Base-by-base conservation (phyloP, 257 asterid genomes). In the Vinca minor region DNA sequence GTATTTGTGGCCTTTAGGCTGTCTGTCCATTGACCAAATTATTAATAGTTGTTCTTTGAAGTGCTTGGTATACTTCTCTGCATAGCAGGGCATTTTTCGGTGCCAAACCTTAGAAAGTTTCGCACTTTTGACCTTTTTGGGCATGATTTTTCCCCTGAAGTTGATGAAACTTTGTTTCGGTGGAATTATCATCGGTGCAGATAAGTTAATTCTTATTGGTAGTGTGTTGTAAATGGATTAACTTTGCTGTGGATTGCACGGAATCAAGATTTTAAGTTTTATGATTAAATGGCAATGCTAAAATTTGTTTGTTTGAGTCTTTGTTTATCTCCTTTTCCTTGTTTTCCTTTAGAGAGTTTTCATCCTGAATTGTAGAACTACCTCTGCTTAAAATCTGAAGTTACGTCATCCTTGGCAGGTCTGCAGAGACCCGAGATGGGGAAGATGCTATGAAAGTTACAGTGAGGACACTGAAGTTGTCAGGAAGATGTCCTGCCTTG, bases 381-480 rank as follows among this genome's bases (percentile, higher is more conserved):
- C 59, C 44, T 1, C 63, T 10, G 25, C 3, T 8, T 26, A 14
- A 20, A 8, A 21, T 47, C 46, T 67, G 38, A 38, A 63, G 29
- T 63, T 50, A 54, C n/a, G 31, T 44, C 4, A n/a, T n/a, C n/a
- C n/a, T n/a, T n/a, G n/a, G 55, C 74, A 92, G 98, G 95, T 92
- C 29, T 78, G 81, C 60, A 87, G 83, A 75, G 98, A 92, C 60
- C 96, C 98, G 42, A 85, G 98, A 81, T 92, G 98, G 98, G 98
- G 98, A 80, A 84, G 98, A 80, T 72, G 77, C 79, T 92, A 89
- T 36, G 96, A 92, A 72, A 87, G 96, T 68, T 89, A 87, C 62
- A 79, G 98, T 73, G 98, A 92, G 76, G 83, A 84, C 76, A 79
- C 96, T 49, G 91, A 87, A 67, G 65, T 92, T 48, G 94, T 92